phyloP scores from a whole-genome alignment of 2,329 filamentous ascomycete species.

The Ophidiomyces ophidiicola region DNA sequence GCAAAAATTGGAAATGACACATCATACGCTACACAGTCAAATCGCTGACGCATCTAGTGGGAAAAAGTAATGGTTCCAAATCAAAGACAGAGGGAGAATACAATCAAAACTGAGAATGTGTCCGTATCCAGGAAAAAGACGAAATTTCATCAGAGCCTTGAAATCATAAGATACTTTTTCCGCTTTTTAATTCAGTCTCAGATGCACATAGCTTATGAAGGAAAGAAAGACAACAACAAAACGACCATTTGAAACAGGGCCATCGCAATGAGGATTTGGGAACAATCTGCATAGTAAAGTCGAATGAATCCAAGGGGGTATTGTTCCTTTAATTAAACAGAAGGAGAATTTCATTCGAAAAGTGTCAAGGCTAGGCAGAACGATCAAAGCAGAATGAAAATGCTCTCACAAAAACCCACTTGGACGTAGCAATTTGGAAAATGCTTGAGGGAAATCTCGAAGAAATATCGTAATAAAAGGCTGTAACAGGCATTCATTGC shows the following conservation, averaged over 20 bases:
- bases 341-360: slow-evolving; percentile 34
- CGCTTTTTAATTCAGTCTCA: slow-evolving; percentile 4
- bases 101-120: slow-evolving; percentile 3
- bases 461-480: slow-evolving; percentile 6
- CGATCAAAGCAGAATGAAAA: slow-evolving; percentile 12
- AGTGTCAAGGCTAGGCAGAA: slow-evolving; percentile 22
- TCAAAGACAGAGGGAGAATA: too few relatives aligned
- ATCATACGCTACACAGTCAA: slow-evolving; percentile 9
- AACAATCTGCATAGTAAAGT: slow-evolving; percentile 10
- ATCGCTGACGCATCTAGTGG: not conserved
- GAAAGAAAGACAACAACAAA: slow-evolving; percentile 1
- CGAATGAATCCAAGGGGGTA: slow-evolving; percentile 24
- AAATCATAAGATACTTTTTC: slow-evolving; percentile 9
- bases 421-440: slow-evolving; percentile 16
- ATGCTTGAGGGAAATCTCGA: slow-evolving; percentile 10
- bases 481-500: slow-evolving; percentile 3
- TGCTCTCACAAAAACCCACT: slow-evolving; percentile 25
- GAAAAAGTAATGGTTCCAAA: too few relatives aligned
- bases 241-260: slow-evolving; percentile 1
- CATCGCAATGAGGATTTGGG: slow-evolving; percentile 3
- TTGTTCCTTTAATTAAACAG: slow-evolving; percentile 27
- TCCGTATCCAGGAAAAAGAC: slow-evolving; percentile 5
- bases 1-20: too few relatives aligned
- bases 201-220: not conserved
- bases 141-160: slow-evolving; percentile 4